Evolutionary conservation across 306 rosid species (phyloP).

Genomic region (Gillenia trifoliata): DNA sequence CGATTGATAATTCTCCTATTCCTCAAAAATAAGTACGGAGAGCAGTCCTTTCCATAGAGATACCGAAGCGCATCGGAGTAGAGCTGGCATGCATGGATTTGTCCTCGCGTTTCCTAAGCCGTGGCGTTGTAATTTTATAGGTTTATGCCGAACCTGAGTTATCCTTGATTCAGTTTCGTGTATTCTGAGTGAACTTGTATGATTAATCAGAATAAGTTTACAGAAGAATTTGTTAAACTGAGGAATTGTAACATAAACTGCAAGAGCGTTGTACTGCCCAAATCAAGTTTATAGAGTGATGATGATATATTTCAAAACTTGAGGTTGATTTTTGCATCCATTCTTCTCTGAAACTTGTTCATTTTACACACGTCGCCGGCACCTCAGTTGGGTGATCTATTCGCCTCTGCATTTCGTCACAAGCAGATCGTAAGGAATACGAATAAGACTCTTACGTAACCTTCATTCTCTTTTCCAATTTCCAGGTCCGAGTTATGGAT

Average conservation of each 20-base stretch:
- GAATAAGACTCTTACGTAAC: no score
- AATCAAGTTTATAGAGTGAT: neutral
- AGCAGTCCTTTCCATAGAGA: neutral
- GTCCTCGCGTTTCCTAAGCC: neutral
- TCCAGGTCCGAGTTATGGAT: no score
- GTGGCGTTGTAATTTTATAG: constrained; percentile 10
- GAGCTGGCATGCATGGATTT: neutral
- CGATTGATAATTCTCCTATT: constrained; percentile 43
- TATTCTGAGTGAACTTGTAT: constrained; percentile 10
- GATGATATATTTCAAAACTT: neutral
- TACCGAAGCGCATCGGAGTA: neutral
- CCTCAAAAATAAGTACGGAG: neutral
- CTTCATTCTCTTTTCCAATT: no score
- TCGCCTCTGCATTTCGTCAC: no score
- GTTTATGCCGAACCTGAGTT: constrained; percentile 3
- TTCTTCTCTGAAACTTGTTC: neutral
- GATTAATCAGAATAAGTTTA: constrained; percentile 18
- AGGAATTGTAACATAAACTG: neutral
- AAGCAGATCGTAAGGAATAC: no score
- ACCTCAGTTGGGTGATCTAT: no score
- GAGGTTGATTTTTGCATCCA: neutral
- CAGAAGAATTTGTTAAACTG: neutral
- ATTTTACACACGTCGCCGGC: no score
- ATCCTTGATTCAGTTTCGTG: neutral
- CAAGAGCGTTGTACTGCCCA: neutral